phyloP scores from a whole-genome alignment of 352 stramenopile genomes.

The Globisporangium paroecandrum region DNA sequence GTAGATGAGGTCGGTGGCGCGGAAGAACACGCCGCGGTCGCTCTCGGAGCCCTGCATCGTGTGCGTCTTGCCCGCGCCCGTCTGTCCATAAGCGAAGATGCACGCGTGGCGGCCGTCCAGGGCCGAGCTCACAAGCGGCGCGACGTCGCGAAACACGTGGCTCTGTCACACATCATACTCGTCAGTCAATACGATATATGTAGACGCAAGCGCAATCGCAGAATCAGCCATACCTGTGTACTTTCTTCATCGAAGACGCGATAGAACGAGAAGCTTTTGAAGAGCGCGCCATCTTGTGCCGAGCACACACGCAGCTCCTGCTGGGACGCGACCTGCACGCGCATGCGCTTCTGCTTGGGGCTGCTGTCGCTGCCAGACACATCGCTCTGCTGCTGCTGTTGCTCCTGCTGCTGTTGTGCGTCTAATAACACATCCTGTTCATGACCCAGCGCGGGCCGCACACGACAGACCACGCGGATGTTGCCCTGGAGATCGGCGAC shows the following conservation, averaged over 20 bases:
- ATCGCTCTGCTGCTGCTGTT: background rate
- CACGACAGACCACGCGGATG: slow-evolving; percentile 79
- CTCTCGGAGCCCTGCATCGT: slow-evolving; percentile 29
- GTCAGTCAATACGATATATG: slow-evolving; percentile 29
- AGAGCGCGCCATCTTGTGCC: slow-evolving; percentile 38
- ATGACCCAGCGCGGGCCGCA: slow-evolving; percentile 40
- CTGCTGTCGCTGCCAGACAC: slow-evolving; percentile 12
- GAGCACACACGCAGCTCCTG: slow-evolving; percentile 26
- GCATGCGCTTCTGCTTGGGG: slow-evolving; percentile 14
- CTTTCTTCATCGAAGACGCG: slow-evolving; percentile 81
- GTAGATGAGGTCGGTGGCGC: slow-evolving; percentile 49
- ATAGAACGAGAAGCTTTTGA: slow-evolving; percentile 85
- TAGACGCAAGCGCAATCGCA: slow-evolving; percentile 38
- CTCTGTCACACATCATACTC: slow-evolving; percentile 27
- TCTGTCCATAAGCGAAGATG: slow-evolving; percentile 96
- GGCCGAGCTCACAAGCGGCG: slow-evolving; percentile 84
- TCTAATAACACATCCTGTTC: slow-evolving; percentile 10
- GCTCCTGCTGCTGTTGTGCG: slow-evolving; percentile 14
- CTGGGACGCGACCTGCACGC: slow-evolving; percentile 24
- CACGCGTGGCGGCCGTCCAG: slow-evolving; percentile 92
- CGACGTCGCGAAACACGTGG: slow-evolving; percentile 91
- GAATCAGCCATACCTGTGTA: slow-evolving; percentile 42
- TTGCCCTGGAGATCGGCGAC: slow-evolving; percentile 47
- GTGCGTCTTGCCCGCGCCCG: slow-evolving; percentile 37
- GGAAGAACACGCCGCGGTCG: slow-evolving; percentile 38